Conservation (phyloP, 768 basidiomycete species). For the Serendipita sp. region DNA sequence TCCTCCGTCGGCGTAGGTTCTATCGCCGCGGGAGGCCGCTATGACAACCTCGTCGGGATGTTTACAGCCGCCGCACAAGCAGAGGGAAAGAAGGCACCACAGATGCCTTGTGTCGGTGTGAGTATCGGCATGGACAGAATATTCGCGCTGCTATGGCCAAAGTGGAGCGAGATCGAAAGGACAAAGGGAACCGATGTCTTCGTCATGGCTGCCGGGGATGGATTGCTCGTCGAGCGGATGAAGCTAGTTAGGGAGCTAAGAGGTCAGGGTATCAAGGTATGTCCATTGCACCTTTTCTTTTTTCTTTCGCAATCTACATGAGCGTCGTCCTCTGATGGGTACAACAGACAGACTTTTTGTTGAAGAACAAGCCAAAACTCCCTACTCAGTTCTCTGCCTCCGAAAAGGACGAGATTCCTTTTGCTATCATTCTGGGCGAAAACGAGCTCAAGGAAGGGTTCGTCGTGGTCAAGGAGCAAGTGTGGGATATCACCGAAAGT, state of each 20-base stretch:
- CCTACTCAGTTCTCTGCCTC: constrained; percentile 75
- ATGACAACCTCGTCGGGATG: constrained; percentile 87
- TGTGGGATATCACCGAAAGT: constrained; percentile 49
- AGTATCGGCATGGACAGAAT: constrained; percentile 88
- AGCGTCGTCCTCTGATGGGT: constrained; percentile 1
- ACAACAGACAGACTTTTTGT: constrained; percentile 72
- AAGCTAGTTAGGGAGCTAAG: constrained; percentile 63
- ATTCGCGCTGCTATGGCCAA: constrained; percentile 80
- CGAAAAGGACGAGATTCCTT: constrained; percentile 85
- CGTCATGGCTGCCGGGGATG: constrained; percentile 84
- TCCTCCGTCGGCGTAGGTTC: constrained; percentile 93
- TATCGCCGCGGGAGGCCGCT: constrained; percentile 95
- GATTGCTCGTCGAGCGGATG: constrained; percentile 73
- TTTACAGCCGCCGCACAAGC: constrained; percentile 68
- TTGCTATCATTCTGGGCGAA: constrained; percentile 79
- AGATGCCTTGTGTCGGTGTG: constrained; percentile 81
- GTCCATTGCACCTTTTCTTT: too few species aligned
- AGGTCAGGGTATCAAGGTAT: constrained; percentile 74
- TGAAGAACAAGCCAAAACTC: constrained; percentile 84
- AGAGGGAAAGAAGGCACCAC: constrained; percentile 37
- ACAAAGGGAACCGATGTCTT: constrained; percentile 89
- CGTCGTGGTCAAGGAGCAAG: constrained; percentile 85
- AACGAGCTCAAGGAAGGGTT: constrained; percentile 73
- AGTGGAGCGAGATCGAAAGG: constrained; percentile 63
- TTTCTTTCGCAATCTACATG: background rate